These are phyloP conservation scores for Hysterangium stoloniferum DNA, from an alignment of 768 basidiomycete genomes.

Conservation along the genomic window DNA sequence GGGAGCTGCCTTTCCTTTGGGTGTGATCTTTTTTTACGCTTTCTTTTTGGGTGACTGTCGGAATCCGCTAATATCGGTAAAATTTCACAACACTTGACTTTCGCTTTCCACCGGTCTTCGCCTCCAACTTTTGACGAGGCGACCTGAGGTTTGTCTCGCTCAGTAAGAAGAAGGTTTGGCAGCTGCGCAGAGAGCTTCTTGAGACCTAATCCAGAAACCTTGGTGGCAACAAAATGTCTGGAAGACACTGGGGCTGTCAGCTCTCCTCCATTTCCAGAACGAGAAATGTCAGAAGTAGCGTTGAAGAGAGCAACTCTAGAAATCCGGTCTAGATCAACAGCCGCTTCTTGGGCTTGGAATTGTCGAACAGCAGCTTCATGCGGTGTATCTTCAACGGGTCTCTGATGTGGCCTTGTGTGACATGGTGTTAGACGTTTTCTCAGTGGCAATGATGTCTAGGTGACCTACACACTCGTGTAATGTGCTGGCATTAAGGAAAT, in stretches of 20 bases:
- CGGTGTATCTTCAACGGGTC: slow-evolving; percentile 23
- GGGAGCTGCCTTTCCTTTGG: slow-evolving; percentile 13
- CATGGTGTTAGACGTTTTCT: too few species aligned
- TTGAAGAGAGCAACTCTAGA: too few species aligned
- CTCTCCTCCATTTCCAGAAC: too few species aligned
- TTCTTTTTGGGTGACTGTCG: background rate
- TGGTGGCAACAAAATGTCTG: too few species aligned
- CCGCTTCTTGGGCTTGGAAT: slow-evolving; percentile 20
- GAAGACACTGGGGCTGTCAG: too few species aligned
- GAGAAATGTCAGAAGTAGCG: too few species aligned
- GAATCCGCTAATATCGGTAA: background rate
- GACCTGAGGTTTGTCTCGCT: background rate
- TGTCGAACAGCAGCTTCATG: slow-evolving; percentile 20
- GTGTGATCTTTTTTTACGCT: background rate
- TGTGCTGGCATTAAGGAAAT: background rate
- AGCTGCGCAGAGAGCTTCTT: background rate
- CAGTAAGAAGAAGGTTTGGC: background rate
- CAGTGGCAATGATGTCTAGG: too few species aligned
- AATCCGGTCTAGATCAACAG: slow-evolving; percentile 24
- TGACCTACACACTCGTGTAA: background rate
- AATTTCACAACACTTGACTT: background rate
- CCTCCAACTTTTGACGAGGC: background rate
- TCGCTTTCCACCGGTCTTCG: too few species aligned
- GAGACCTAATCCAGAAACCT: too few species aligned
- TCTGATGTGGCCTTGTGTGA: background rate